Evolutionary conservation across 306 rosid genomes (phyloP), one percentile per base, ranked within the genome.

Genomic region (Abrus precatorius): DNA sequence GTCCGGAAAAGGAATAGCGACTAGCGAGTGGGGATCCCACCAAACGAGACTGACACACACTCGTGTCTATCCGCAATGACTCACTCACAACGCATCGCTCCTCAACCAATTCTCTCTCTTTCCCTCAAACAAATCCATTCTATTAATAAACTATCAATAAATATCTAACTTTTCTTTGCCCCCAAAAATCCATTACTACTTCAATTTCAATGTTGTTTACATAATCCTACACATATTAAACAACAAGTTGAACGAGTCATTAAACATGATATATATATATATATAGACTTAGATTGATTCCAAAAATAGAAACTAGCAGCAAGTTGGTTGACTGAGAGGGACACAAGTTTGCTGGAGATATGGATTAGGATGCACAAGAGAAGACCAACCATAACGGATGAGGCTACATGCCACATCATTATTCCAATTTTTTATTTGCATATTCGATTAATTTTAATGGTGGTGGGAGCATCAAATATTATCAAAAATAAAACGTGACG

Each of bases 341-440:
- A 29, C 28, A 36, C 20, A 20, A 20, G 0, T 20, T 20, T 20
- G 20, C 20, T 20, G 30, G 33, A 44, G 76, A 57, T 69, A 14
- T 82, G 79, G 86, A 83, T 82, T 36, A 76, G 78, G 54, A 69
- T 75, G 55, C 0, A 5, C 2, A 69, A 69, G 6, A 49, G 4
- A 57, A 68, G 14, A 59, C 41, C 76, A 66, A 57, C 34, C 78
- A 41, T 52, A 70, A 3, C 10, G 86, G 83, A 83, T 84, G 50
- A 83, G 80, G 20, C 6, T 78, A 64, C 71, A 73, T 75, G 72
- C 75, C 81, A 75, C 20, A 48, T 63, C 80, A 64, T 29, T 14
- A 1, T 41, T 60, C 28, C 38, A 32, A 5, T 45, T 9, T 33
- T 40, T 60, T 28, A 78, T n/a, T 20, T 55, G 1, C 10, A 9